Percentiles rank a stretch among this genome's conserved stretches.
These are phyloP conservation scores for Acer campestre DNA, from an alignment of 345 rosid species.

Conservation along the genomic window DNA sequence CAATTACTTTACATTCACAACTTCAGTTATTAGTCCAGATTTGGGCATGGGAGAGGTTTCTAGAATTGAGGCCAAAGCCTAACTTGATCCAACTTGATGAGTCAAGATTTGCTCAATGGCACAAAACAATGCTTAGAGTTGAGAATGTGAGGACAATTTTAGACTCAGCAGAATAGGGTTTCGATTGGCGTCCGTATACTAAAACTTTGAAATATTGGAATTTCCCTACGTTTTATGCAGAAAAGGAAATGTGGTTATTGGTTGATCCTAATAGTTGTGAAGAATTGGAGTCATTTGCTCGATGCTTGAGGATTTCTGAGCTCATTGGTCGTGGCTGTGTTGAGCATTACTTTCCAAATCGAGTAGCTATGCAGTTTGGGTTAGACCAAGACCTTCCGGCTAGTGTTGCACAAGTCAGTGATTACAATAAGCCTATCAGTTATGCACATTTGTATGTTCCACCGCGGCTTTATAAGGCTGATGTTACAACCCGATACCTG, in stretches of 20 bases:
- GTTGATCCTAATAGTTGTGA: neutral
- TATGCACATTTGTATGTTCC: constrained; percentile 22
- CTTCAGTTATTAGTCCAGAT: constrained; percentile 34
- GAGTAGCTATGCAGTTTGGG: constrained; percentile 23
- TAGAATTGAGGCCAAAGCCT: constrained; percentile 29
- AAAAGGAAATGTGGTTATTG: neutral
- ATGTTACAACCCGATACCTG: constrained; percentile 30
- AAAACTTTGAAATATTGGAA: neutral
- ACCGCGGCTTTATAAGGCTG: constrained; percentile 20
- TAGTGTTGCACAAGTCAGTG: neutral
- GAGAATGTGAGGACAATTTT: constrained; percentile 24
- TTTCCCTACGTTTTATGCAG: neutral
- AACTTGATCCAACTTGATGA: constrained; percentile 22
- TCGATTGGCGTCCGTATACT: constrained; percentile 35
- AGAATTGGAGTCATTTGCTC: constrained; percentile 12
- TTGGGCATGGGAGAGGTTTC: constrained; percentile 53
- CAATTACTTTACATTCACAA: constrained; percentile 28
- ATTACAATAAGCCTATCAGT: constrained; percentile 9
- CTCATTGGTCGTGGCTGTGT: constrained; percentile 10
- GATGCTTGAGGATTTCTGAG: constrained; percentile 16
- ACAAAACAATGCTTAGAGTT: constrained; percentile 6
- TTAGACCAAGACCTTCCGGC: constrained; percentile 21
- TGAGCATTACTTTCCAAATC: constrained; percentile 23
- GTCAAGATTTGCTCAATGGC: constrained; percentile 43
- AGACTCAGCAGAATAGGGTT: constrained; percentile 27